These are phyloP conservation scores for Grigorovia yakushimaensis DNA, from an alignment of 805 yeast species.

Conservation along the genomic window DNA sequence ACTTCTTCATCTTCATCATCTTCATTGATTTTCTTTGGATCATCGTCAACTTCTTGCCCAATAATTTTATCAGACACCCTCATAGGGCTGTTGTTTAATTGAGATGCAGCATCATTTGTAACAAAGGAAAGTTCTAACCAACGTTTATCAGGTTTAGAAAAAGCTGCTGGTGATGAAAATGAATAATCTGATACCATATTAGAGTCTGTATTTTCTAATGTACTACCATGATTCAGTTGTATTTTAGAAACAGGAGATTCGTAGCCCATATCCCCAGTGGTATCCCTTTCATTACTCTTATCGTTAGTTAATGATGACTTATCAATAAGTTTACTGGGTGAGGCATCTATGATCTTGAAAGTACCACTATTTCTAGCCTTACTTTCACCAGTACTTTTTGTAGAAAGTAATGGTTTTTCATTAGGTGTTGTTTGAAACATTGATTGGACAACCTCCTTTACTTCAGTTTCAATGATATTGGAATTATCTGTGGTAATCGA, in stretches of 20 bases:
- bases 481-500: background rate
- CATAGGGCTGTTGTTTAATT: constrained; percentile 8
- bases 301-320: background rate
- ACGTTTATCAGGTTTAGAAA: constrained; percentile 10
- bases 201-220: constrained; percentile 2
- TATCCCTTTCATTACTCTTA: background rate
- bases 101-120: constrained; percentile 15
- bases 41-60: constrained; percentile 4
- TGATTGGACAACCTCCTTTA: constrained; percentile 1
- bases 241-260: background rate
- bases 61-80: constrained; percentile 1
- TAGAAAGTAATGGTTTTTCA: background rate
- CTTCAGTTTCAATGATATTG: background rate
- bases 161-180: constrained; percentile 11
- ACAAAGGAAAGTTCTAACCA: constrained; percentile 16
- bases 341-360: constrained; percentile 3
- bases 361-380: background rate
- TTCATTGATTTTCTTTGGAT: constrained; percentile 2
- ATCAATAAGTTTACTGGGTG: constrained; percentile 3
- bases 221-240: background rate
- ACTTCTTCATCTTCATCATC: background rate
- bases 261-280: background rate
- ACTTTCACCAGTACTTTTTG: background rate
- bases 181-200: constrained; percentile 12
- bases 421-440: background rate